phyloP scores from a whole-genome alignment of 371 early-diverging fungal genomes.

The Mucor velutinosus region DNA sequence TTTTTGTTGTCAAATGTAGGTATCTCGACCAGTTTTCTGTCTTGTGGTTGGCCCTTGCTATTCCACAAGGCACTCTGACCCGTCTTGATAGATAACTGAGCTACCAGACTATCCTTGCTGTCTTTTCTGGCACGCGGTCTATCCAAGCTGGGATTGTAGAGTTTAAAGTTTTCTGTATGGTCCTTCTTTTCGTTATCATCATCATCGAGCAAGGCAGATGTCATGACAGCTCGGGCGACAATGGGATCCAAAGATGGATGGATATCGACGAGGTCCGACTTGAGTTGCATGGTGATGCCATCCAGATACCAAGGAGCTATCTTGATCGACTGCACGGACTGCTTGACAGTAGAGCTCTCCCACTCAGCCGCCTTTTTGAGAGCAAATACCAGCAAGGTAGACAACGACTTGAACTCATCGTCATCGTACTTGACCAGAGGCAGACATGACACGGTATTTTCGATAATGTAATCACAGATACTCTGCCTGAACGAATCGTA shows the following conservation, averaged over 20 bases:
- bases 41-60: not conserved
- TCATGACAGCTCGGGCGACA: conserved; percentile 22
- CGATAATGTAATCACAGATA: conserved; percentile 72
- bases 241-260: conserved; percentile 30
- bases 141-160: not conserved
- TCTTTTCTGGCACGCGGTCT: not conserved
- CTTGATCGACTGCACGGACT: conserved; percentile 25
- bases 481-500: conserved; percentile 59
- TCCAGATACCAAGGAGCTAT: conserved; percentile 48
- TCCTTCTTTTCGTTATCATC: not conserved
- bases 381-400: conserved; percentile 15
- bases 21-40: conserved; percentile 3
- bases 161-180: not conserved
- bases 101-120: not conserved
- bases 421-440: not conserved
- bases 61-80: not conserved
- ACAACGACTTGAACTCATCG: conserved; percentile 6
- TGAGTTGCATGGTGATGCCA: conserved; percentile 36
- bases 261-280: conserved; percentile 31
- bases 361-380: conserved; percentile 51
- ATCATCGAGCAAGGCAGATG: not conserved
- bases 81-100: not conserved
- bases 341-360: conserved; percentile 60
- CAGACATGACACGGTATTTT: conserved; percentile 40
- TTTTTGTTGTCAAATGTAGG: conserved; percentile 18